Evolutionary conservation across 129 eudicot genomes (phyloP), one percentile per base, ranked within the genome.

Genomic region (Lactuca sativa): DNA sequence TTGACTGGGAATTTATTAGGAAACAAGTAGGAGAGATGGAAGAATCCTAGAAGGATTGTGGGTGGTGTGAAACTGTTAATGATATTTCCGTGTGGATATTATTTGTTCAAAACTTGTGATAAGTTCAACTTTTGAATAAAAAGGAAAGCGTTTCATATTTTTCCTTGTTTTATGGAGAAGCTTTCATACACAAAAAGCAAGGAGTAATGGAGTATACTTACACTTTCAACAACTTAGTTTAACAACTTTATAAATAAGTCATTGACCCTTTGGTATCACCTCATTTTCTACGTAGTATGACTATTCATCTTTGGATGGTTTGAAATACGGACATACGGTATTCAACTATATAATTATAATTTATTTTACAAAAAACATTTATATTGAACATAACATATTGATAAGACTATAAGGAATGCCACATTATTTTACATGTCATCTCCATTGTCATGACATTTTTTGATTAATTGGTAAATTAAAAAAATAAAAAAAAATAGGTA

Each of bases 11-110:
- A 48, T 55, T 56, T 40, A 33, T 17, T 38, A 56, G 60, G 37
- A 77, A 38, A 55, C 66, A 11, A 57, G 56, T 44, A 38, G 73
- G 31, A 52, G 40, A 62, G 41, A 21, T 48, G 78, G 83, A 79
- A 79, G 69, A 44, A 68, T 36, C 76, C 79, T 55, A 31, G 83
- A 74, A 74, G 51, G 71, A 11, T 32, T 62, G 64, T 43, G 57
- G 2, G 9, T 30, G 63, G 69, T 65, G 9, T 76, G 30, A 25
- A 25, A 25, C 30, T 25, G 67, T 75, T 60, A 34, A 40, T 13
- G 38, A 15, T 48, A 59, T 68, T 18, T 7, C 52, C 52, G 52
- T 47, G 25, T 5, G 7, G 34, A 51, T 62, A 52, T 51, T 54
- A 47, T 51, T 37, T 34, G 11, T 40, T 58, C 51, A 75, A 49